Conservation (phyloP, 129 eudicot species). For the Rutidosis leptorrhynchoides region DNA sequence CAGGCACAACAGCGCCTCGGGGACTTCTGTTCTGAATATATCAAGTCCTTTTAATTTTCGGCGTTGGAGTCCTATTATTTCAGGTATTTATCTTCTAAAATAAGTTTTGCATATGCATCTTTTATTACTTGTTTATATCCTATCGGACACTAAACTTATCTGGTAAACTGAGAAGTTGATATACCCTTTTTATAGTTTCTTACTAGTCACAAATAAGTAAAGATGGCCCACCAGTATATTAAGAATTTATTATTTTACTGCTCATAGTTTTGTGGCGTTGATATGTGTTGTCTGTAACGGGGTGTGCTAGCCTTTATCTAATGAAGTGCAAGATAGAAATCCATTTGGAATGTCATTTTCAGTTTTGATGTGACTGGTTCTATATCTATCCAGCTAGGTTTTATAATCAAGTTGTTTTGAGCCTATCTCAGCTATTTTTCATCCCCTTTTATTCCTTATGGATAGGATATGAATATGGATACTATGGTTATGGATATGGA, state of each 20-base stretch:
- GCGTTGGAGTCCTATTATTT: slow-evolving; percentile 82
- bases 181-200: neutral
- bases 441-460: neutral
- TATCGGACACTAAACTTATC: slow-evolving; percentile 1
- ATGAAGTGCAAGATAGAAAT: neutral
- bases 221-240: neutral
- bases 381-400: neutral
- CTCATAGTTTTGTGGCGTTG: neutral
- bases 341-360: neutral
- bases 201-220: neutral
- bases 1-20: slow-evolving; percentile 55
- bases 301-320: neutral
- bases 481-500: neutral
- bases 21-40: slow-evolving; percentile 59
- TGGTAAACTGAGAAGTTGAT: neutral
- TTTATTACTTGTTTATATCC: neutral
- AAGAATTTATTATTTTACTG: neutral
- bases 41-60: slow-evolving; percentile 78
- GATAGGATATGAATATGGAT: neutral
- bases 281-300: neutral
- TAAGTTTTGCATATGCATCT: neutral
- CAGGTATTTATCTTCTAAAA: slow-evolving; percentile 45
- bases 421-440: neutral
- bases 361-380: neutral
- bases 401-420: neutral